phyloP scores from a whole-genome alignment of 2,329 filamentous ascomycete species.

The Phymatotrichopsis omnivora region DNA sequence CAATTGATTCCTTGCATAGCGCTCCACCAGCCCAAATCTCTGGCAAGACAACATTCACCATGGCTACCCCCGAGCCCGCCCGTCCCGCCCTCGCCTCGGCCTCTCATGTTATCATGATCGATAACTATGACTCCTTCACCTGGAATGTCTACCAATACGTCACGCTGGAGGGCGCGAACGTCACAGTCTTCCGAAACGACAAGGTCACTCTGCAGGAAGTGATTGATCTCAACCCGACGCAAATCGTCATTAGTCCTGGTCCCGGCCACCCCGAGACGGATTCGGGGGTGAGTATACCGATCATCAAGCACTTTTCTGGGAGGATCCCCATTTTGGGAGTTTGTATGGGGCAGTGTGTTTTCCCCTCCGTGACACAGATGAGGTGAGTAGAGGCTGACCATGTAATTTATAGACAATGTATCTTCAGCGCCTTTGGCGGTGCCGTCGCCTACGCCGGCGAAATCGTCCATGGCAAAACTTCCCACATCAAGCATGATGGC shows the following conservation, averaged over 20 bases:
- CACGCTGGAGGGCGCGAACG: slow-evolving; percentile 84
- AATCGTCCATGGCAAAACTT: slow-evolving; percentile 96
- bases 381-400: slow-evolving; percentile 16
- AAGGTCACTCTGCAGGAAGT: slow-evolving; percentile 78
- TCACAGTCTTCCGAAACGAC: slow-evolving; percentile 87
- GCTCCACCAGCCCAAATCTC: no score
- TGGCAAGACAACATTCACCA: not conserved
- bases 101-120: slow-evolving; percentile 85
- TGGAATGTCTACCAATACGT: slow-evolving; percentile 99
- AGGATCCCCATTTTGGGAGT: slow-evolving; percentile 96
- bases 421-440: slow-evolving; percentile 86
- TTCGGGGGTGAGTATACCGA: slow-evolving; percentile 85
- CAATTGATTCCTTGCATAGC: no score
- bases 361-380: not conserved
- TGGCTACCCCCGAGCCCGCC: slow-evolving; percentile 22
- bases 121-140: slow-evolving; percentile 99
- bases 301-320: slow-evolving; percentile 80
- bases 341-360: slow-evolving; percentile 83
- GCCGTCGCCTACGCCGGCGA: slow-evolving; percentile 87
- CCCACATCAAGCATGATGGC: slow-evolving; percentile 73
- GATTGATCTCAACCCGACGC: slow-evolving; percentile 73
- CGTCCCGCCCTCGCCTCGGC: slow-evolving; percentile 60
- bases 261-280: slow-evolving; percentile 87
- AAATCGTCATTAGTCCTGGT: slow-evolving; percentile 88
- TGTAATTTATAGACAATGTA: slow-evolving; percentile 60